phyloP scores from a whole-genome alignment of 805 yeast genomes.

The Saccharomycopsis sp. region DNA sequence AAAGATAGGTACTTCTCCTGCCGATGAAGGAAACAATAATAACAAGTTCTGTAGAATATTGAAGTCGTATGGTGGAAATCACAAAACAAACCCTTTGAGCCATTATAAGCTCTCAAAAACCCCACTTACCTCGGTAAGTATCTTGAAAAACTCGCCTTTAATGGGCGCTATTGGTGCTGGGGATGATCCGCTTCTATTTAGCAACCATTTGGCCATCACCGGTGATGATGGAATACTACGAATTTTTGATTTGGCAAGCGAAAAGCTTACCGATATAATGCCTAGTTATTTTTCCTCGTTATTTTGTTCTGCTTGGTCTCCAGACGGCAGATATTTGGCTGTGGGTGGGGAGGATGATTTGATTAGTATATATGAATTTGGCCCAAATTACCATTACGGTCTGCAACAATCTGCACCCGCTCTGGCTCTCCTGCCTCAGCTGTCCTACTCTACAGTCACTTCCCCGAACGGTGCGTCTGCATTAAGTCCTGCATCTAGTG shows the following conservation, averaged over 20 bases:
- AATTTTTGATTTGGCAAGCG: constrained; percentile 44
- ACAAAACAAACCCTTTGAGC: constrained; percentile 38
- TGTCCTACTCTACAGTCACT: neutral
- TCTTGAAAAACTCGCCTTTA: constrained; percentile 21
- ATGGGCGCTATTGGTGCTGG: constrained; percentile 29
- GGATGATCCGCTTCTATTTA: constrained; percentile 28
- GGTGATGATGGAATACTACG: constrained; percentile 61
- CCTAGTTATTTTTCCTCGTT: constrained; percentile 66
- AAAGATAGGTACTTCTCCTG: constrained; percentile 24
- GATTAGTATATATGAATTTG: constrained; percentile 32
- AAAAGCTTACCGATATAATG: constrained; percentile 43
- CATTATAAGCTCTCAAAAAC: constrained; percentile 57
- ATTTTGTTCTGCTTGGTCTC: constrained; percentile 44
- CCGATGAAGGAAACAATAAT: constrained; percentile 33
- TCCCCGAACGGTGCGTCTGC: too few relatives aligned
- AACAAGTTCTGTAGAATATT: constrained; percentile 22
- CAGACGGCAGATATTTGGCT: constrained; percentile 75
- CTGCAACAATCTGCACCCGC: constrained; percentile 1
- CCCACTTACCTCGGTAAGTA: constrained; percentile 46
- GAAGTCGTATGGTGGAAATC: constrained; percentile 3
- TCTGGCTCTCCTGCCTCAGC: constrained; percentile 4
- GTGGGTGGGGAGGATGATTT: constrained; percentile 77
- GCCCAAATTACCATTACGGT: neutral
- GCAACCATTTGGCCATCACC: constrained; percentile 42
- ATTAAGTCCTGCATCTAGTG: neutral